Evolutionary conservation across 495 filamentous ascomycete genomes (phyloP).

Genomic region (Beverwykella pulmonaria): DNA sequence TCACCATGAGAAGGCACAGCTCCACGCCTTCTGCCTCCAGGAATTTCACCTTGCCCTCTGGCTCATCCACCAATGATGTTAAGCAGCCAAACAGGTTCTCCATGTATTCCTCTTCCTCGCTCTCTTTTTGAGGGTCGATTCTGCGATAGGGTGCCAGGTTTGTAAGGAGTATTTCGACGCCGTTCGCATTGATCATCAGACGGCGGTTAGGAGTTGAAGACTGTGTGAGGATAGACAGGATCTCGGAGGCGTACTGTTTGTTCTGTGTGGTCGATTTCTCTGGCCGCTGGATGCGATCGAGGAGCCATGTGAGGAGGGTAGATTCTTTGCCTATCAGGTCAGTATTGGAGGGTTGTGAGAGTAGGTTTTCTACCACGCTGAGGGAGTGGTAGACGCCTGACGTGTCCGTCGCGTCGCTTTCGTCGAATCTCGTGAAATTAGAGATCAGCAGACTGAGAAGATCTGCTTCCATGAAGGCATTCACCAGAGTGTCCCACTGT

Average conservation of each 20-base stretch:
- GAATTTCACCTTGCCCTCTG: conserved; percentile 77
- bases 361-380: conserved; percentile 82
- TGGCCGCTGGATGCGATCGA: conserved; percentile 66
- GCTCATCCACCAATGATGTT: conserved; percentile 76
- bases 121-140: conserved; percentile 81
- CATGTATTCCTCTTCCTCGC: conserved; percentile 90
- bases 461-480: conserved; percentile 79
- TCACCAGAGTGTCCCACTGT: conserved; percentile 81
- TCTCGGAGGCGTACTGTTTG: conserved; percentile 92
- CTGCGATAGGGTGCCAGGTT: conserved; percentile 86
- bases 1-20: conserved; percentile 85
- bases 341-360: conserved; percentile 66
- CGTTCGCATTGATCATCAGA: conserved; percentile 66
- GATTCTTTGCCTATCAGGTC: conserved; percentile 71
- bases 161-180: conserved; percentile 78
- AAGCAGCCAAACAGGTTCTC: conserved; percentile 89
- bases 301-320: conserved; percentile 71
- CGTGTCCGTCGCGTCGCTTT: conserved; percentile 74
- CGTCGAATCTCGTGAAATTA: conserved; percentile 83
- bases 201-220: conserved; percentile 66
- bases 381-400: conserved; percentile 85
- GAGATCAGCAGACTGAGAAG: conserved; percentile 79
- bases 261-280: conserved; percentile 76
- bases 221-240: conserved; percentile 83
- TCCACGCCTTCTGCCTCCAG: conserved; percentile 91